Base-by-base conservation (phyloP, 345 rosid species). In the Syzygium aromaticum region DNA sequence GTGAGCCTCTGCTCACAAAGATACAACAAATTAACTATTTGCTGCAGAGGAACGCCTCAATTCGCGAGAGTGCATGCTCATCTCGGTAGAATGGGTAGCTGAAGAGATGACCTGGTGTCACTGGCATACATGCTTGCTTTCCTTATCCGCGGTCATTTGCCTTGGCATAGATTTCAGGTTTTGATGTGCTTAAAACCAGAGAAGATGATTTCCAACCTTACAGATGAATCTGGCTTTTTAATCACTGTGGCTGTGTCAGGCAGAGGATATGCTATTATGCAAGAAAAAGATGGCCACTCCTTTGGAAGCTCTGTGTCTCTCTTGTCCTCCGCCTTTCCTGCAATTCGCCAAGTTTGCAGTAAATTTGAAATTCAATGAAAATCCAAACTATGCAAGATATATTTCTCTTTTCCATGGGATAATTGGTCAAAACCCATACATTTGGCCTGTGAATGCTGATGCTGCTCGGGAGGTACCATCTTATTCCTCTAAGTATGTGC, bases 81-180 rank as follows among this genome's bases (percentile, higher is more conserved):
- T 30, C 84, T 87, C 5, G 82, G 88, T 51, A 57, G 86, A 87
- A 87, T 52, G 22, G 53, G 85, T 57, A 87, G 86, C 73, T 51
- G 88, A 84, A 87, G 88, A 84, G 88, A 87, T 59, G 86, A 87
- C 51, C 86, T 87, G 77, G 88, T 59, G 54, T 87, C 88, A 8
- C 82, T 87, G 59, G 88, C 88, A 54, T 87, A 87, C 85, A 87
- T 85, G 25, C 85, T 87, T 11, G 51, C 61, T 84, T 57, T 87
- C 54, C 88, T 87, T 28, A 85, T 80, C 46, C 53, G 33, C 16
- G 86, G 88, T 61, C 54, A 85, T 30, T 83, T 83, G 84, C 88
- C 88, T 23, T 87, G 88, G 88, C 61, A 57, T 54, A 59, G 88
- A 8, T 83, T 43, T 28, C 82, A 87, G 86, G 88, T 87, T 54